Base-by-base conservation (phyloP, 106 monocot genomes). In the Xerophyta viscosa region DNA sequence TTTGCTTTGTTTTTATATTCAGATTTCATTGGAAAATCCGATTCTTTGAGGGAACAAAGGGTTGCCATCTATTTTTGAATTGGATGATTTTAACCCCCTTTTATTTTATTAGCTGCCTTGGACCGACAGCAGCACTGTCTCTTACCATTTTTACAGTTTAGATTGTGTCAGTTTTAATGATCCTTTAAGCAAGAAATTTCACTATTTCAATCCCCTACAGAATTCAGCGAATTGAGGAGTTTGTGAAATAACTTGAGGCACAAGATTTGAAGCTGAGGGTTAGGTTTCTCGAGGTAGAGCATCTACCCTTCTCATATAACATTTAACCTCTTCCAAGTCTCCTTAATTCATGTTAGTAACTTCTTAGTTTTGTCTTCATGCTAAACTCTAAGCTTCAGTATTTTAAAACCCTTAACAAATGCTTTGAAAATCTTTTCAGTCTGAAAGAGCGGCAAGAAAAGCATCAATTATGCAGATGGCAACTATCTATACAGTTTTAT, bases 191-290 rank as follows among this genome's bases (percentile, higher is more conserved):
- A 50, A 85, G 94, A 71, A 44, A 89, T 68, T 55, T 42, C 28
- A 82, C 94, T 1, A 67, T 96, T 27, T 81, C 94, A 41, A 96
- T 96, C 88, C 94, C 94, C 36, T 88, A 79, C 64, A 75, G 85
- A 57, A 63, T 96, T 19, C 81, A 96, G 27, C 58, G 66, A 66
- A 85, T 96, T 66, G 94, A 96, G 36, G 75, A 96, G 48, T 76
- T 96, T 56, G 85, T 82, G 39, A 65, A 82, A 51, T 84, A 96
- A 50, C 75, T 89, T 24, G 94, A 96, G 29, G 78, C 84, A 0
- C 88, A 88, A 42, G 94, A 88, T 68, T 62, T 96, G 33, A 96
- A 89, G 62, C 84, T 96, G 22, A 58, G 94, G 12, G 94, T 89
- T 57, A 59, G 94, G 71, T 88, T 96, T 25, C 81, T 96, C 53